Base-by-base conservation (phyloP, 768 basidiomycete genomes). In the Leccinum variicolor region DNA sequence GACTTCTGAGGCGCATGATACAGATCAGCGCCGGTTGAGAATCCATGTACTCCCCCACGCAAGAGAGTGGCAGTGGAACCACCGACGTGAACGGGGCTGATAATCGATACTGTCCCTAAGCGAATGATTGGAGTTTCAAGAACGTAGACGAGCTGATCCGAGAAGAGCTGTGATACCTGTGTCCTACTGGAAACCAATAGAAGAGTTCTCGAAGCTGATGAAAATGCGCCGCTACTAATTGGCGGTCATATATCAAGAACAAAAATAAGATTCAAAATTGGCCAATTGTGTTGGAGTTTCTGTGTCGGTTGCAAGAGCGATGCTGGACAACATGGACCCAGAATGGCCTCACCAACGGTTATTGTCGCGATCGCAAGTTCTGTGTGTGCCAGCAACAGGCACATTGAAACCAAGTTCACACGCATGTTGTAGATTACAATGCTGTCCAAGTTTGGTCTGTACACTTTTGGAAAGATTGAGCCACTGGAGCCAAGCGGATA, bases 401-500 rank as follows among this genome's bases (percentile, higher is more conserved):
- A n/a, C 39, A 34, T 34, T 15, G 33, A 34, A 9, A 11, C 9
- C 6, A n/a, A n/a, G n/a, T 11, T 56, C 46, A 19, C 50, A 52
- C 19, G 2, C 54, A 58, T 50, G 26, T 55, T 41, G 46, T 56
- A 54, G 29, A 41, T 34, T 52, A 52, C 60, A 53, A 58, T 7
- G 25, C 47, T 19, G 3, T 52, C 31, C 13, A 48, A 29, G 41
- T 51, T 33, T 14, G 5, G 23, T 41, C 50, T 53, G 56, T 67
- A 57, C 59, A 9, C 17, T 56, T 68, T 69, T 61, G 68, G 67
- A 54, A 69, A 6, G 17, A 17, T 53, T 43, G 59, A 33, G 52
- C 59, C 59, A 1, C 15, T 33, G 36, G 45, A 46, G 36, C 51
- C 13, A 60, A 47, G 62, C 60, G 47, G 31, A 23, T 52, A 28